These are phyloP conservation scores for Psilocybe cyanescens DNA, from an alignment of 768 basidiomycete genomes.

Conservation along the genomic window DNA sequence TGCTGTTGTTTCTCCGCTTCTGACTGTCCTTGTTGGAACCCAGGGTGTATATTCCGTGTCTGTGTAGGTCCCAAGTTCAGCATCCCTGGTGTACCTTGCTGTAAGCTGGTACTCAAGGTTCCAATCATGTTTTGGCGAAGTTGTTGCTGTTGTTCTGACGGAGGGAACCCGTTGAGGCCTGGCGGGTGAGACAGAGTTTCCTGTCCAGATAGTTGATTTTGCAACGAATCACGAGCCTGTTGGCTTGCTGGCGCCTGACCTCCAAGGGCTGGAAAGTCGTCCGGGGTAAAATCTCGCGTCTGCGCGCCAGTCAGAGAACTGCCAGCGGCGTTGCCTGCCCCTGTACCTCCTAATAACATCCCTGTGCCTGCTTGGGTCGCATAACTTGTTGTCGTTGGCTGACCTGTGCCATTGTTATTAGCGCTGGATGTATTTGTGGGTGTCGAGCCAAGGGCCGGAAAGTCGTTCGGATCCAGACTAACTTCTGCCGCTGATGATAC, in stretches of 20 bases:
- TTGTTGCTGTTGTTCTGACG: constrained; percentile 54
- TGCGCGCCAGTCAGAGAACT: constrained; percentile 40
- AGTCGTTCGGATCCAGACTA: constrained; percentile 84
- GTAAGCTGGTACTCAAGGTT: constrained; percentile 43
- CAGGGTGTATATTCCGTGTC: constrained; percentile 50
- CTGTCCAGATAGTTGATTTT: constrained; percentile 36
- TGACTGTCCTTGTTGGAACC: constrained; percentile 59
- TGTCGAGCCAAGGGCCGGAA: constrained; percentile 81
- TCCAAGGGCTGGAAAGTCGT: constrained; percentile 89
- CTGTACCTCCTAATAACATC: constrained; percentile 47
- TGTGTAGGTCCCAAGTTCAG: constrained; percentile 54
- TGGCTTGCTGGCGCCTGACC: constrained; percentile 52
- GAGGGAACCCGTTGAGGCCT: constrained; percentile 73
- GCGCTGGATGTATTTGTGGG: constrained; percentile 43
- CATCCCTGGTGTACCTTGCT: constrained; percentile 65
- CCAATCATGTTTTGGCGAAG: constrained; percentile 65
- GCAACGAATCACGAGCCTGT: constrained; percentile 36
- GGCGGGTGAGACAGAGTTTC: constrained; percentile 66
- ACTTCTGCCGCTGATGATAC: constrained; percentile 74
- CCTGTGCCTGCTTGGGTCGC: constrained; percentile 81
- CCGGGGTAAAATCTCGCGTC: constrained; percentile 77
- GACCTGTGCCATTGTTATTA: constrained; percentile 38
- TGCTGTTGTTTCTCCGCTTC: constrained; percentile 69
- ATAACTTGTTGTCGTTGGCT: constrained; percentile 65
- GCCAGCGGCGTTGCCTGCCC: constrained; percentile 40